These are phyloP conservation scores for Grammothele lineata DNA, from an alignment of 768 basidiomycete species.

Conservation along the genomic window DNA sequence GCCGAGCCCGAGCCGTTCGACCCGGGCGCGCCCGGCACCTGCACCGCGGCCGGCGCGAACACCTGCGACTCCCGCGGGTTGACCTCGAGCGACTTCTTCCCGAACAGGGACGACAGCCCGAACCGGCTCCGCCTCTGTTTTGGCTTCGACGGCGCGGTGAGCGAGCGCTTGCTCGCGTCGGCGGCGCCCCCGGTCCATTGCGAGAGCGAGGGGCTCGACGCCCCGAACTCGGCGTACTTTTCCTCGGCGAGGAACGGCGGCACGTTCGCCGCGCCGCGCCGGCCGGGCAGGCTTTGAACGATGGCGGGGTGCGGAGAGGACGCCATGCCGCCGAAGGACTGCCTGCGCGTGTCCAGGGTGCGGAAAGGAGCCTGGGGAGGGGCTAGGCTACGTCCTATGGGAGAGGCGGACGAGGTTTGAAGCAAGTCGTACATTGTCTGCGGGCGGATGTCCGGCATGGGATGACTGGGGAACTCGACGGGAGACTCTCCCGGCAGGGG, in stretches of 20 bases:
- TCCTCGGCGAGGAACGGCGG: constrained; percentile 26
- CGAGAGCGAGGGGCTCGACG: constrained; percentile 55
- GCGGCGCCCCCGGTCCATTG: constrained; percentile 20
- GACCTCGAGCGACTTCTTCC: constrained; percentile 37
- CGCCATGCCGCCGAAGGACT: constrained; percentile 70
- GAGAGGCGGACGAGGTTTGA: constrained; percentile 20
- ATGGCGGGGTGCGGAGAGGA: constrained; percentile 50
- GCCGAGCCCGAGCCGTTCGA: constrained; percentile 1
- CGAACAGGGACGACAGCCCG: constrained; percentile 62
- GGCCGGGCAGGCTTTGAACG: constrained; percentile 48
- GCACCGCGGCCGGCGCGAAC: constrained; percentile 4
- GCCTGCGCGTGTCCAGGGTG: constrained; percentile 52
- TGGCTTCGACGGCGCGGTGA: constrained; percentile 16
- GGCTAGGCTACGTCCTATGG: constrained; percentile 44
- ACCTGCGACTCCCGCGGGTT: constrained; percentile 3
- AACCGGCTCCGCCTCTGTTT: constrained; percentile 73
- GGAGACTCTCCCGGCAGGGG: constrained; percentile 57
- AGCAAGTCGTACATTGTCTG: constrained; percentile 65
- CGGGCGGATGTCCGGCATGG: constrained; percentile 44
- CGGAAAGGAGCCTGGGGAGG: constrained; percentile 67
- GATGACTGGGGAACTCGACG: constrained; percentile 24
- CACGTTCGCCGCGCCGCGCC: constrained; percentile 13
- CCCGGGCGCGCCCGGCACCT: too few relatives aligned
- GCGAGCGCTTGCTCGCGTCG: constrained; percentile 10
- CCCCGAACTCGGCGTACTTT: constrained; percentile 71